Evolutionary conservation across 225 moss, liverwort and hornwort genomes (phyloP), one percentile per base, ranked within the genome.

Genomic region (Marchantia polymorpha): DNA sequence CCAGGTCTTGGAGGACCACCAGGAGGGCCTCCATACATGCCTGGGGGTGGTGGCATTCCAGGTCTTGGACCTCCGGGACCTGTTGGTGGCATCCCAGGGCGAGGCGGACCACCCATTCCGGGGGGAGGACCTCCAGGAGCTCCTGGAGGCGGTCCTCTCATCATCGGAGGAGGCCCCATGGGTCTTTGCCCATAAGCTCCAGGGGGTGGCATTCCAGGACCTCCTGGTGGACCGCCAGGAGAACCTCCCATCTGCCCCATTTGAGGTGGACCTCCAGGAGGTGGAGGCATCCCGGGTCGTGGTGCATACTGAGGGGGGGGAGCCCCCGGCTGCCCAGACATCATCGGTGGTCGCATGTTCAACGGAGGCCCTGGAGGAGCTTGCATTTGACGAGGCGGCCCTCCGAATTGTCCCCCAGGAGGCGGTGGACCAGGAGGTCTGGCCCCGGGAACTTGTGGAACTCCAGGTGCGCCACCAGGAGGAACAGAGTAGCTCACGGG

Each of bases 91-190:
- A 95, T 95, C 53, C 94, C 92, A 22, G 94, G 92, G 20, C 91
- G 90, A 64, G 93, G 95, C 76, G 91, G 96, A 64, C 92, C 93
- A 58, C 86, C 86, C 75, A 86, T 83, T 47, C 83, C 39, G 39
- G 39, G 86, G 75, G 88, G 87, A 51, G 89, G 88, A 39, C 92
- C 92, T 85, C 91, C 92, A 89, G 76, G 84, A 52, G 89, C 88
- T 65, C 92, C 92, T 1, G 91, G 92, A 89, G 92, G 94, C 85
- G 94, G 94, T 39, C 96, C 96, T 67, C 96, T 91, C 94, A 96
- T 94, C 92, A 96, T 94, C 88, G 96, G 96, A 82, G 95, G 95
- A 23, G 83, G 85, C 52, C 94, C 94, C 92, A 92, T 91, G 25
- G 91, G 91, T 52, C 94, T 81, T 79, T 90, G 89, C 15, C 94